These are phyloP conservation scores for Mortierella sp. DNA, from an alignment of 371 early-diverging fungal species.

Conservation along the genomic window DNA sequence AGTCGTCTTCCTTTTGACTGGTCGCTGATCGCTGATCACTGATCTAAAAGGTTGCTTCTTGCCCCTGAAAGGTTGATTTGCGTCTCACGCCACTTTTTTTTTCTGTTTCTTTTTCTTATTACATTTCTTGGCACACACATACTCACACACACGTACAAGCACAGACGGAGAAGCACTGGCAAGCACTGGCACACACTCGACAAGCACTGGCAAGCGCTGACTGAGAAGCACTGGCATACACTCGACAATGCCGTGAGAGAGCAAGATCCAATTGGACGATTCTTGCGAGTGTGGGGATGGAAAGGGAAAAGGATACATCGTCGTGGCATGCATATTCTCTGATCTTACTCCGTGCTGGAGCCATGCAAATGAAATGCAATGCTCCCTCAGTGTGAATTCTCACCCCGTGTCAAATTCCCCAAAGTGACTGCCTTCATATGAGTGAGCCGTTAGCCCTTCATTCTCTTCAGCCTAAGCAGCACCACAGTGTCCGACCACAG, in stretches of 20 bases:
- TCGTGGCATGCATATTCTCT: no score
- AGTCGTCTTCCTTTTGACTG: no score
- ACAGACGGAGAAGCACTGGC: no score
- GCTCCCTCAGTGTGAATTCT: not conserved
- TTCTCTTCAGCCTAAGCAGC: not conserved
- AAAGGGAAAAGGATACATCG: no score
- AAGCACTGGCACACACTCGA: no score
- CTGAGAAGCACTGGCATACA: no score
- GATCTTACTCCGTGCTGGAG: not conserved
- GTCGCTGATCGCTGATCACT: not conserved
- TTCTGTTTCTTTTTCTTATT: not conserved
- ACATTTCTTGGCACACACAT: not conserved
- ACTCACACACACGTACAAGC: no score
- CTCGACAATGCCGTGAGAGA: no score
- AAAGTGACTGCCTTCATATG: slow-evolving; percentile 4
- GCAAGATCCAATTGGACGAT: no score
- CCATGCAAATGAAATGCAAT: not conserved
- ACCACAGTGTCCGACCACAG: not conserved
- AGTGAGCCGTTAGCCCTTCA: not conserved
- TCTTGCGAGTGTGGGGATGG: no score
- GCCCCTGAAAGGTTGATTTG: not conserved
- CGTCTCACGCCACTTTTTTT: slow-evolving; percentile 9
- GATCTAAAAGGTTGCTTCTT: not conserved
- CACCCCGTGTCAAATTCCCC: not conserved
- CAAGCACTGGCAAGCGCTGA: no score